These are phyloP conservation scores for Cladophialophora yegresii DNA, from an alignment of 2,329 filamentous ascomycete species.

Conservation along the genomic window DNA sequence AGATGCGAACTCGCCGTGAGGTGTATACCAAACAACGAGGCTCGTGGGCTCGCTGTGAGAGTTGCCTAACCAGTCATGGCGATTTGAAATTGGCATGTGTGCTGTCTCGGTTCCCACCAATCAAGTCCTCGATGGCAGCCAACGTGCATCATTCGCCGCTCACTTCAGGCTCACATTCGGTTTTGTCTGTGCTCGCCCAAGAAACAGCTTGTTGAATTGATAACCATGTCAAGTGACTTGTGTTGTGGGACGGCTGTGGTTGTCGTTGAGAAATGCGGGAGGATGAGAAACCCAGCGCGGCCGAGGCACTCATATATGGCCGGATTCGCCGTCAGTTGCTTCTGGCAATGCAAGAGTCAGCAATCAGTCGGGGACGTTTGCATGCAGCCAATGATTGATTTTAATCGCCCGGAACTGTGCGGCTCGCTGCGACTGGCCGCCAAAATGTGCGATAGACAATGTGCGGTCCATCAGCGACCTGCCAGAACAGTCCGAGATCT, in stretches of 20 bases:
- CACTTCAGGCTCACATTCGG: conserved; percentile 11
- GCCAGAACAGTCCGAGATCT: not conserved
- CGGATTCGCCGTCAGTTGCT: not conserved
- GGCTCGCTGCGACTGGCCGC: conserved; percentile 7
- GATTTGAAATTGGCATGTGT: conserved; percentile 4
- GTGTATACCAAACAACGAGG: conserved; percentile 21
- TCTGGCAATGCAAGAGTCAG: conserved; percentile 19
- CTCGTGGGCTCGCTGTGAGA: conserved; percentile 12
- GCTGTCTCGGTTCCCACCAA: conserved; percentile 12
- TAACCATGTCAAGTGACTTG: not conserved
- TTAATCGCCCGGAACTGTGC: conserved; percentile 9
- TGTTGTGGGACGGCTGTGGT: not conserved
- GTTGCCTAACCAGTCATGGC: not conserved
- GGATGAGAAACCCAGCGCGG: not conserved
- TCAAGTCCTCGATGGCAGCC: not conserved
- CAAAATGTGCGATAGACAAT: conserved; percentile 13
- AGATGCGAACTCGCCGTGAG: not conserved
- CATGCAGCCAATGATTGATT: conserved; percentile 13
- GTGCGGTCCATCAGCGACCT: conserved; percentile 4
- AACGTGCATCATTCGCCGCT: conserved; percentile 13
- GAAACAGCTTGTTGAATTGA: not conserved
- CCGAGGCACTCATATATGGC: not conserved
- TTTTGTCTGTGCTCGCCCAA: not conserved
- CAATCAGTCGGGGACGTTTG: not conserved
- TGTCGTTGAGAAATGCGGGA: not conserved